These are phyloP conservation scores for Chlorella ohadii DNA, from an alignment of 139 green algal species.

Conservation along the genomic window DNA sequence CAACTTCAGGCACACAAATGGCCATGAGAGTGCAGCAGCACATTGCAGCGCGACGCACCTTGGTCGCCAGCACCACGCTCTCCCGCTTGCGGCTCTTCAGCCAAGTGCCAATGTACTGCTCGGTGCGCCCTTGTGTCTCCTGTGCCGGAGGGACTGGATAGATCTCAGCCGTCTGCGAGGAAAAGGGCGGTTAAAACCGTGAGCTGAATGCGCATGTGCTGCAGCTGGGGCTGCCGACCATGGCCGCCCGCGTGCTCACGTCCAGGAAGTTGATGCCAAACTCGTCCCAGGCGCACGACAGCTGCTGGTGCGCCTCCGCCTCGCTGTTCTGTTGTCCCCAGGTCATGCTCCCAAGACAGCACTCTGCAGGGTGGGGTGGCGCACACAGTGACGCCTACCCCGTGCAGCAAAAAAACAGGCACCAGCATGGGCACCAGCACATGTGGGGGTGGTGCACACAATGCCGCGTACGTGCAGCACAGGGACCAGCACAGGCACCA, in stretches of 20 bases:
- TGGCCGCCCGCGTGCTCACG: background rate
- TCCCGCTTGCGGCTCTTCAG: slow-evolving; percentile 73
- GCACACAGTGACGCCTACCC: too few species aligned
- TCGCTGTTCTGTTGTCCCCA: slow-evolving; percentile 84
- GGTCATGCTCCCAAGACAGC: slow-evolving; percentile 58
- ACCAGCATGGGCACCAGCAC: too few species aligned
- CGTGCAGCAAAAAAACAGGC: too few species aligned
- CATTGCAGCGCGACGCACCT: slow-evolving; percentile 76
- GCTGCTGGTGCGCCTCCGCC: slow-evolving; percentile 65
- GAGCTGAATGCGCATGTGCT: too few species aligned
- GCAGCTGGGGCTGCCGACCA: too few species aligned
- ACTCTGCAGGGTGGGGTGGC: slow-evolving; percentile 1
- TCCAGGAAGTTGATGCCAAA: slow-evolving; percentile 92
- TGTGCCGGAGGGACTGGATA: slow-evolving; percentile 75
- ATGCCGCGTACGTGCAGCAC: too few species aligned
- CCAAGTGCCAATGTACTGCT: slow-evolving; percentile 88
- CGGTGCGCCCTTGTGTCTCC: slow-evolving; percentile 81
- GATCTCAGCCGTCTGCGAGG: slow-evolving; percentile 61
- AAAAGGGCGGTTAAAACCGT: too few species aligned
- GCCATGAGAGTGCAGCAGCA: too few species aligned
- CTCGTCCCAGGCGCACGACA: slow-evolving; percentile 63
- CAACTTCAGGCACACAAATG: too few species aligned
- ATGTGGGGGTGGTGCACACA: too few species aligned
- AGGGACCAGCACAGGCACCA: too few species aligned
- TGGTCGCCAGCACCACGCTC: slow-evolving; percentile 85